Percentiles rank a stretch among this genome's conserved stretches.
Evolutionary conservation across 805 yeast species (phyloP).

Genomic region (Ogataea dorogensis): DNA sequence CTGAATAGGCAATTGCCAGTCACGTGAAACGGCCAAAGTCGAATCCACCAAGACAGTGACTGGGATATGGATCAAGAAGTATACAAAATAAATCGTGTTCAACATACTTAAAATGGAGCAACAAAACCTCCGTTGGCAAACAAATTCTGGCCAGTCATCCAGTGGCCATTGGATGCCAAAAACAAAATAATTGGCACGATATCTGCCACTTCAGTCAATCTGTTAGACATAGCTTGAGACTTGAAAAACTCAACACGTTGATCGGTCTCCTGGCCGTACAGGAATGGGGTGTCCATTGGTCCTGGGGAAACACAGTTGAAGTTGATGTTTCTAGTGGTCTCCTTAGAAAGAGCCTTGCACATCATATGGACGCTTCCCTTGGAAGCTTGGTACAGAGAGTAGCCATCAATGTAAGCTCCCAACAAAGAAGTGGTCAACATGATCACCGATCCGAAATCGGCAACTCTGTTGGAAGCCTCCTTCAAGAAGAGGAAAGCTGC

Average conservation of each 20-base stretch:
- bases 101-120: conserved; percentile 39
- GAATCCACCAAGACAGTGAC: conserved; percentile 77
- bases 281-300: conserved; percentile 66
- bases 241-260: conserved; percentile 56
- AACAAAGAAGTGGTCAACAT: conserved; percentile 60
- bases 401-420: conserved; percentile 61
- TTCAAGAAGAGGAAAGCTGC: conserved; percentile 61
- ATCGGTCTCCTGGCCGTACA: conserved; percentile 63
- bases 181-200: conserved; percentile 63
- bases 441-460: conserved; percentile 53
- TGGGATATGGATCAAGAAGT: conserved; percentile 61
- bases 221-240: conserved; percentile 44
- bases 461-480: conserved; percentile 51
- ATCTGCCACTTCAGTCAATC: conserved; percentile 57
- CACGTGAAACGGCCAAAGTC: conserved; percentile 60
- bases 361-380: conserved; percentile 56
- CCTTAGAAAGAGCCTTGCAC: conserved; percentile 54
- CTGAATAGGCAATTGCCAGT: conserved; percentile 49
- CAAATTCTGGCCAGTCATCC: conserved; percentile 71
- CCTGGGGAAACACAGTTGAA: conserved; percentile 64
- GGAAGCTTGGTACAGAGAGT: conserved; percentile 54
- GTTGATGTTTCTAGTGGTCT: conserved; percentile 46
- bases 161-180: conserved; percentile 61
- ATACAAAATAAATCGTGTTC: conserved; percentile 28
- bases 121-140: conserved; percentile 66